Conservation (phyloP, 345 rosid genomes). For the Lumnitzera littorea region DNA sequence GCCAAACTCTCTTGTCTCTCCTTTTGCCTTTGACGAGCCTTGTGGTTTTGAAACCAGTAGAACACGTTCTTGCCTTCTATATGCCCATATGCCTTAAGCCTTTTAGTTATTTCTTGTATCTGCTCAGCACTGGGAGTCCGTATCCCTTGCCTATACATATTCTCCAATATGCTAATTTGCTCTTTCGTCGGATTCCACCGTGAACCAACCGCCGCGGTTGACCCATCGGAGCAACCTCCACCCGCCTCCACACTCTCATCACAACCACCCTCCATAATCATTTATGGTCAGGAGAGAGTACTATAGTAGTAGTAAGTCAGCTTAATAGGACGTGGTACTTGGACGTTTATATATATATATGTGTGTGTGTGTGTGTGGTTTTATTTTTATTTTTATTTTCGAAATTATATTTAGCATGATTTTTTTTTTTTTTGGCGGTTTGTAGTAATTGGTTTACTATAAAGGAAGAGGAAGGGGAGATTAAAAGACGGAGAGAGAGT, state of each 20-base stretch:
- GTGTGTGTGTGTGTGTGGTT: no score
- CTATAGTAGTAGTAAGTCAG: neutral
- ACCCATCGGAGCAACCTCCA: slow-evolving; percentile 15
- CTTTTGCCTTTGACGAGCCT: slow-evolving; percentile 91
- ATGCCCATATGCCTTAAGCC: slow-evolving; percentile 66
- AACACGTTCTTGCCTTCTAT: slow-evolving; percentile 99
- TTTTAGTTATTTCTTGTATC: slow-evolving; percentile 74
- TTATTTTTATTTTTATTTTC: no score
- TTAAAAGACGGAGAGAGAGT: slow-evolving; percentile 11
- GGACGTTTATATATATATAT: no score
- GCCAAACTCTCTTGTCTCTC: slow-evolving; percentile 70
- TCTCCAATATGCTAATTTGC: slow-evolving; percentile 69
- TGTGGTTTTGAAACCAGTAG: slow-evolving; percentile 97
- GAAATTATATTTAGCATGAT: no score
- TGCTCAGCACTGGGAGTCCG: slow-evolving; percentile 89
- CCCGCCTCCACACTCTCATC: slow-evolving; percentile 16
- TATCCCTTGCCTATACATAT: slow-evolving; percentile 60
- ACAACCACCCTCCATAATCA: slow-evolving; percentile 1
- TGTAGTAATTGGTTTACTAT: no score
- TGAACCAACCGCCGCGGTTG: slow-evolving; percentile 26
- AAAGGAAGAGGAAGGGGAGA: no score
- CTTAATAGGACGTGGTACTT: no score
- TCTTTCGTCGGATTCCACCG: slow-evolving; percentile 96
- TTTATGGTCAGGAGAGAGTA: neutral
- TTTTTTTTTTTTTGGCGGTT: no score